These are phyloP conservation scores for Tanozyma kutaoensis DNA, from an alignment of 805 yeast species.

Conservation along the genomic window DNA sequence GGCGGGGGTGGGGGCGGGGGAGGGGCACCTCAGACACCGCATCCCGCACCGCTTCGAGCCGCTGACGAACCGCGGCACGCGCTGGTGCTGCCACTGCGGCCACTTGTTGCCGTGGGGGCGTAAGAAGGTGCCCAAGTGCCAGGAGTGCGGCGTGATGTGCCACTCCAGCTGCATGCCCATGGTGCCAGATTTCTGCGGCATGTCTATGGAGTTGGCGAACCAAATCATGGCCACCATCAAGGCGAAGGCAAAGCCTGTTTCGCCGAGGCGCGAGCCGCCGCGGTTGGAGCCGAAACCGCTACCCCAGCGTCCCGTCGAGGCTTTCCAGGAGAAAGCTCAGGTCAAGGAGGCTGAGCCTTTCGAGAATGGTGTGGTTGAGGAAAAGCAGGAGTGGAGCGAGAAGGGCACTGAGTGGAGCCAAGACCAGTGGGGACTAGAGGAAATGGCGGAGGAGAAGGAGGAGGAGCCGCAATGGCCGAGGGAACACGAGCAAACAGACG, in stretches of 20 bases:
- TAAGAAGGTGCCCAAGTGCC: constrained; percentile 83
- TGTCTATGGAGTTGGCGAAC: constrained; percentile 95
- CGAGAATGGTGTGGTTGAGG: no score
- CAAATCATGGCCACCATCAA: constrained; percentile 76
- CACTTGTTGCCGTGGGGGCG: constrained; percentile 91
- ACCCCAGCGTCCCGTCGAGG: no score
- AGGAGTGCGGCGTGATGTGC: constrained; percentile 90
- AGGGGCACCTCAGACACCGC: constrained; percentile 79
- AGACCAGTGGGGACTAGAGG: no score
- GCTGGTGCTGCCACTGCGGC: constrained; percentile 99
- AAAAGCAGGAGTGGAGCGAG: no score
- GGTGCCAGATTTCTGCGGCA: constrained; percentile 98
- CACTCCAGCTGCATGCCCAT: constrained; percentile 86
- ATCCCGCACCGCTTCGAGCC: constrained; percentile 96
- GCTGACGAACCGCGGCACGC: constrained; percentile 85
- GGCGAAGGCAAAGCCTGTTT: constrained; percentile 31
- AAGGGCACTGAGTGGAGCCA: no score
- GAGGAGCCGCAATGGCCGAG: no score
- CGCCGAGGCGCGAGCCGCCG: no score
- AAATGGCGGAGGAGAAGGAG: no score
- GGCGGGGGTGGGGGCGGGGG: constrained; percentile 51
- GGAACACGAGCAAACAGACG: no score
- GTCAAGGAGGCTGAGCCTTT: no score
- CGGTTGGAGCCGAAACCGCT: no score
- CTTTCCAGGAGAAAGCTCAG: no score